Percentiles rank a stretch among this genome's conserved stretches.
Evolutionary conservation across 371 early-diverging fungal species (phyloP).

Genomic region (Apophysomyces sp.): DNA sequence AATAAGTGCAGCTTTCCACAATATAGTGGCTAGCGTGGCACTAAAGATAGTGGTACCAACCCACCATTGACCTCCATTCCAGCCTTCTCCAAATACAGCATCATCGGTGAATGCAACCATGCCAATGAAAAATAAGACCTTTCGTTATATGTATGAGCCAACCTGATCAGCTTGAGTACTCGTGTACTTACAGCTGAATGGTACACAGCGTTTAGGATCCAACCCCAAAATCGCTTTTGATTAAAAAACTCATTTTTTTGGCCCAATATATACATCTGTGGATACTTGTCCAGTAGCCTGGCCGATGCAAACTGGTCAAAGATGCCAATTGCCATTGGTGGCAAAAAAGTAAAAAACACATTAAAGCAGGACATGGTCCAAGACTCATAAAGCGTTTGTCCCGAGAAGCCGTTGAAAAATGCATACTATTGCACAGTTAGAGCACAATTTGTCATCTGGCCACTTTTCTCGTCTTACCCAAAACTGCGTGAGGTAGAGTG

Average conservation of each 20-base stretch:
- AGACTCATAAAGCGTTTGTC: conserved; percentile 90
- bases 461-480: conserved; percentile 59
- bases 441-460: neutral
- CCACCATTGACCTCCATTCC: conserved; percentile 75
- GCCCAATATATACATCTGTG: conserved; percentile 94
- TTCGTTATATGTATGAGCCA: neutral
- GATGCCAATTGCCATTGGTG: conserved; percentile 88
- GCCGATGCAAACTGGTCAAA: conserved; percentile 93
- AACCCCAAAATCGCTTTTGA: conserved; percentile 92
- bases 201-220: conserved; percentile 90
- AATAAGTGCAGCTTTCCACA: conserved; percentile 81
- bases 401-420: conserved; percentile 87
- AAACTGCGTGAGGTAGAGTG: conserved; percentile 95
- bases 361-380: conserved; percentile 93
- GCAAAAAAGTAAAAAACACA: conserved; percentile 86
- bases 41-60: conserved; percentile 79
- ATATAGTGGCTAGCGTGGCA: conserved; percentile 73
- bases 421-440: conserved; percentile 55
- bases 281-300: conserved; percentile 92
- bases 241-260: conserved; percentile 92
- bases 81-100: conserved; percentile 58
- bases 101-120: conserved; percentile 64
- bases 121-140: conserved; percentile 62
- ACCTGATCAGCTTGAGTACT: neutral
- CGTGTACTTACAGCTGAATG: conserved; percentile 66